Percentiles rank a stretch among this genome's conserved stretches.
These are phyloP conservation scores for Apiotrichum mycotoxinovorans DNA, from an alignment of 1,284 basidiomycete genomes.

Conservation along the genomic window DNA sequence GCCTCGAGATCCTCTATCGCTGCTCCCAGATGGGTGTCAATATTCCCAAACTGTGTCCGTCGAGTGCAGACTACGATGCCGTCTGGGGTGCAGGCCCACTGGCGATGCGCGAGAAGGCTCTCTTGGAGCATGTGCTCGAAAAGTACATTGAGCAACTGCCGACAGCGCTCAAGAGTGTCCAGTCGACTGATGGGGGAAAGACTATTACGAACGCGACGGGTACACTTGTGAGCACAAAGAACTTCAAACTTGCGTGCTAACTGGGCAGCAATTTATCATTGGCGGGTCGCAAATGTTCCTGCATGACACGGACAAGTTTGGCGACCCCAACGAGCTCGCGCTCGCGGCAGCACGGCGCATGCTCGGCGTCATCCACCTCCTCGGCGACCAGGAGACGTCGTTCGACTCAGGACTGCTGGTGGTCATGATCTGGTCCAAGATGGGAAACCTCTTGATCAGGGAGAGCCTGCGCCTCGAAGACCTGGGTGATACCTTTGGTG, in stretches of 20 bases:
- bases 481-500: slow-evolving; percentile 11
- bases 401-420: background rate
- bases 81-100: background rate
- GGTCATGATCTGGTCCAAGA: slow-evolving; percentile 14
- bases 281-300: slow-evolving; percentile 15
- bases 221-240: background rate
- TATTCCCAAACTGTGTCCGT: background rate
- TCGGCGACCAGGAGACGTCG: slow-evolving; percentile 4
- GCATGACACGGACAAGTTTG: slow-evolving; percentile 12
- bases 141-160: background rate
- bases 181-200: background rate
- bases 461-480: slow-evolving; percentile 10
- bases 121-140: background rate
- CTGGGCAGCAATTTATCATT: slow-evolving; percentile 16
- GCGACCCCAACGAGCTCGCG: slow-evolving; percentile 16
- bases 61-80: background rate
- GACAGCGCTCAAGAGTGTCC: background rate
- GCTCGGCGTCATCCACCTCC: slow-evolving; percentile 15
- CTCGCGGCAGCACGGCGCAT: slow-evolving; percentile 14
- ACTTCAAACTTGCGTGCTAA: background rate
- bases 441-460: slow-evolving; percentile 10
- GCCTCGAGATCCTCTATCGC: background rate
- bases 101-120: background rate
- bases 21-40: background rate
- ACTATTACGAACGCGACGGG: background rate